Conservation (phyloP, 495 filamentous ascomycete species). For the Lophiostoma macrostomum region DNA sequence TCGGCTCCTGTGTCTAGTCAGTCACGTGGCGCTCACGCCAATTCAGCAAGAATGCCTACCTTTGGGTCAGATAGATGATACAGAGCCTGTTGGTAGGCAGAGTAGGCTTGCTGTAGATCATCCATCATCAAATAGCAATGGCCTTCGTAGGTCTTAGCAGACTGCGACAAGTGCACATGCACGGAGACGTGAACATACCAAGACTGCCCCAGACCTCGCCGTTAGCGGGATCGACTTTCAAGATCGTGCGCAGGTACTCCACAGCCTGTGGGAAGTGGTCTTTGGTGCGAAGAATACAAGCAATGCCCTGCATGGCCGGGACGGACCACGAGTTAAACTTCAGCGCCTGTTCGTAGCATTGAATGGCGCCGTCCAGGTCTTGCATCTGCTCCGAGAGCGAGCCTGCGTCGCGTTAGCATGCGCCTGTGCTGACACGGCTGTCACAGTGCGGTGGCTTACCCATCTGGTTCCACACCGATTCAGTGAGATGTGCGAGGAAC, state of each 20-base stretch:
- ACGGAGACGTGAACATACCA: constrained; percentile 56
- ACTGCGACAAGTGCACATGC: constrained; percentile 4
- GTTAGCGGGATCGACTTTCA: constrained; percentile 84
- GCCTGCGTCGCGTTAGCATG: constrained; percentile 51
- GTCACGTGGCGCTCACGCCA: not conserved
- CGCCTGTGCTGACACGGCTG: not conserved
- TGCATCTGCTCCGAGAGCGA: constrained; percentile 83
- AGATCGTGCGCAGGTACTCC: constrained; percentile 85
- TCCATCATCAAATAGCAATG: constrained; percentile 99
- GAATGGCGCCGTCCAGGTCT: constrained; percentile 81
- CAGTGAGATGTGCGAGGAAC: constrained; percentile 66
- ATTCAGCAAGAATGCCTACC: constrained; percentile 50
- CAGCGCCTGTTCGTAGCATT: constrained; percentile 84
- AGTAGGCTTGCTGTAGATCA: constrained; percentile 93
- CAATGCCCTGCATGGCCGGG: constrained; percentile 90
- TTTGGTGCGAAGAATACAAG: constrained; percentile 80
- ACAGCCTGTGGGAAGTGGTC: constrained; percentile 93
- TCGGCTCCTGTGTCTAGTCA: constrained; percentile 69
- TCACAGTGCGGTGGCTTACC: constrained; percentile 57
- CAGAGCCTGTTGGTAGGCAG: constrained; percentile 93
- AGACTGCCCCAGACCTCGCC: constrained; percentile 97
- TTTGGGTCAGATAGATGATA: constrained; percentile 94
- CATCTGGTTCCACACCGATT: constrained; percentile 89
- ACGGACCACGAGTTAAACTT: constrained; percentile 86
- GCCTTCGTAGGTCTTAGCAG: constrained; percentile 47